These are phyloP conservation scores for Vaccinium darrowii DNA, from an alignment of 148 eudicot genomes.

Conservation along the genomic window DNA sequence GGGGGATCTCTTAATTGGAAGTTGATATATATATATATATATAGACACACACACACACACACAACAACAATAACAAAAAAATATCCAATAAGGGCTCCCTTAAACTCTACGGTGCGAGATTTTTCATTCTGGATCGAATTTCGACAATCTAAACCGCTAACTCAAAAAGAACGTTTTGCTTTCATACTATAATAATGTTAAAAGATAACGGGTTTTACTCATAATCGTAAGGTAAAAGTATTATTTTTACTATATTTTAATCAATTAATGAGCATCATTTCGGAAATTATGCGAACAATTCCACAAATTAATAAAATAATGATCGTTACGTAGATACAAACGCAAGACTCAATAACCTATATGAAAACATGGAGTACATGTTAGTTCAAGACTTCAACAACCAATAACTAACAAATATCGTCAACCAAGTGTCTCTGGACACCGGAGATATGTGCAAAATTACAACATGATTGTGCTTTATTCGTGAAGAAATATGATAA, in stretches of 20 bases:
- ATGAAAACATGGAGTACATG: not conserved
- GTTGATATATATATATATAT: too few relatives aligned
- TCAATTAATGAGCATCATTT: not conserved
- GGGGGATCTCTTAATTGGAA: too few relatives aligned
- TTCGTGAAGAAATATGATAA: not conserved
- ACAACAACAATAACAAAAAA: too few relatives aligned
- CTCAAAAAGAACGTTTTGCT: not conserved
- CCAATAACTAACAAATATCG: not conserved
- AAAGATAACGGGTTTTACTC: not conserved
- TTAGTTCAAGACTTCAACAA: not conserved
- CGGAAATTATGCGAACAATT: not conserved
- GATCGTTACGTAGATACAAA: too few relatives aligned
- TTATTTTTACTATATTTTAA: not conserved
- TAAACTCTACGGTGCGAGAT: too few relatives aligned
- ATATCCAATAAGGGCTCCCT: too few relatives aligned
- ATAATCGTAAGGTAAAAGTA: not conserved
- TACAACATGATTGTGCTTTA: not conserved
- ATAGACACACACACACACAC: too few relatives aligned
- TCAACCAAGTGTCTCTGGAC: not conserved
- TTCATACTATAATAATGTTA: not conserved
- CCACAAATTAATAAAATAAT: not conserved
- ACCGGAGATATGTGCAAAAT: not conserved
- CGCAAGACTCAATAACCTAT: too few relatives aligned
- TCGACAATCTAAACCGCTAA: too few relatives aligned
- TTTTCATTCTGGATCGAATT: too few relatives aligned